Evolutionary conservation across 1,284 basidiomycete genomes (phyloP).

Genomic region (Cutaneotrichosporon cavernicola): DNA sequence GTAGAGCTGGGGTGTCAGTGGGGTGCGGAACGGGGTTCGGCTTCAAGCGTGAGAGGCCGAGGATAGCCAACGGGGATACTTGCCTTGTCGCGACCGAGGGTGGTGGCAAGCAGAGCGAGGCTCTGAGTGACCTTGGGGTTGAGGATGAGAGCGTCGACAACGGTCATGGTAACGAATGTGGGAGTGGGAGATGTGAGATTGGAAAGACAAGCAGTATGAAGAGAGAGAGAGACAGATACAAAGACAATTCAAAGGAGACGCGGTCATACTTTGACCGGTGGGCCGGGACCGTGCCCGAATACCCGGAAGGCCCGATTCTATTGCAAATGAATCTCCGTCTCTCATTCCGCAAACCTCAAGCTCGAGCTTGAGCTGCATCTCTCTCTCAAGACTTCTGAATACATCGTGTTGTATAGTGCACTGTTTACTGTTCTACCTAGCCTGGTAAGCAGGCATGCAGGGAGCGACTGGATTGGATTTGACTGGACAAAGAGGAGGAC

Average conservation of each 20-base stretch:
- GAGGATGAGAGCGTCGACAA: conserved; percentile 70
- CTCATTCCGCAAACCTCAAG: not conserved
- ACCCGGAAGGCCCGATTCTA: not conserved
- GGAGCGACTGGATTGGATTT: not conserved
- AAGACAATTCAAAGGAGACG: not conserved
- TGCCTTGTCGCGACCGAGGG: conserved; percentile 85
- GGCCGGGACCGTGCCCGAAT: conserved; percentile 2
- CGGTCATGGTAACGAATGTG: conserved; percentile 46
- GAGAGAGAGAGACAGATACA: not conserved
- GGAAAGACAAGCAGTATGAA: not conserved
- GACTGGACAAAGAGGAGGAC: conserved; percentile 2
- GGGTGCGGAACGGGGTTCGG: not conserved
- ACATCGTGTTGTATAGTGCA: not conserved
- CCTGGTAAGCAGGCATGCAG: conserved; percentile 1
- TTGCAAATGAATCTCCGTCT: not conserved
- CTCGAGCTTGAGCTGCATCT: too few species aligned
- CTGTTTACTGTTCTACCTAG: conserved; percentile 1
- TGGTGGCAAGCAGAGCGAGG: conserved; percentile 75
- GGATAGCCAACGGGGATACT: conserved; percentile 21
- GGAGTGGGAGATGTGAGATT: not conserved
- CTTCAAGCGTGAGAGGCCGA: not conserved
- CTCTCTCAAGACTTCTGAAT: conserved; percentile 8
- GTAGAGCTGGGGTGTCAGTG: conserved; percentile 63
- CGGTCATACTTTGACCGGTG: not conserved
- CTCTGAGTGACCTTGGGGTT: conserved; percentile 75